Conservation (phyloP, 352 stramenopile species). For the Chrysophaeum taylorii region DNA sequence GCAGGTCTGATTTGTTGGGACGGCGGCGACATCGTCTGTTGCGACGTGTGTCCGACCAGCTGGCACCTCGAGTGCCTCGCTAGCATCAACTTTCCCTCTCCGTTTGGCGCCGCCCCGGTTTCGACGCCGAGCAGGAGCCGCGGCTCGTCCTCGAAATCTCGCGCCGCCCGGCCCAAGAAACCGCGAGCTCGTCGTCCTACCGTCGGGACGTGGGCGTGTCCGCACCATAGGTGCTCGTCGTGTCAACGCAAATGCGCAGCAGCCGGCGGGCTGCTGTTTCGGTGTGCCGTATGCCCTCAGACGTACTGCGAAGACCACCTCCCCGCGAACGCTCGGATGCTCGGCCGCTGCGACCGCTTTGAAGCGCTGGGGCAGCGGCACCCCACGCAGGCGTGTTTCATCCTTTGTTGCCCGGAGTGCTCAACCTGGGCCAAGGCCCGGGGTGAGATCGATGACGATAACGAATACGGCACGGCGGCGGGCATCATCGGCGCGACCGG, state of each 20-base stretch:
- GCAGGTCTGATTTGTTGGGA: neutral
- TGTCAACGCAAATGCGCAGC: conserved; percentile 3
- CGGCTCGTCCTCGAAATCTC: no score
- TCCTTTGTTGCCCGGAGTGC: conserved; percentile 42
- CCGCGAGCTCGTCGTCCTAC: no score
- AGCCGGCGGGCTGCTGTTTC: conserved; percentile 29
- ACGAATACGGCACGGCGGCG: neutral
- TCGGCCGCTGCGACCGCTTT: conserved; percentile 33
- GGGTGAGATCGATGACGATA: neutral
- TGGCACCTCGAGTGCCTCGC: conserved; percentile 15
- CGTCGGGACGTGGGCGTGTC: conserved; percentile 14
- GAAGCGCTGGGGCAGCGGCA: conserved; percentile 46
- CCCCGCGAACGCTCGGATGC: conserved; percentile 11
- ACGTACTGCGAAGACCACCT: conserved; percentile 36
- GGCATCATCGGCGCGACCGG: neutral
- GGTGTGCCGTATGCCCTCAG: conserved; percentile 26
- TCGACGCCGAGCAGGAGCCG: no score
- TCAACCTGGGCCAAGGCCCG: conserved; percentile 25
- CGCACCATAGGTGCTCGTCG: conserved; percentile 19
- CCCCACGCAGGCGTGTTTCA: conserved; percentile 44
- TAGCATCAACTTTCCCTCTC: neutral
- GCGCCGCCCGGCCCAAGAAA: conserved; percentile 2
- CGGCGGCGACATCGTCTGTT: conserved; percentile 15
- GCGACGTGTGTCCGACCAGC: conserved; percentile 14
- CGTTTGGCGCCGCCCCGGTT: no score